Base-by-base conservation (phyloP, 1,139 yeast genomes). In the Saccharomyces hybrid region DNA sequence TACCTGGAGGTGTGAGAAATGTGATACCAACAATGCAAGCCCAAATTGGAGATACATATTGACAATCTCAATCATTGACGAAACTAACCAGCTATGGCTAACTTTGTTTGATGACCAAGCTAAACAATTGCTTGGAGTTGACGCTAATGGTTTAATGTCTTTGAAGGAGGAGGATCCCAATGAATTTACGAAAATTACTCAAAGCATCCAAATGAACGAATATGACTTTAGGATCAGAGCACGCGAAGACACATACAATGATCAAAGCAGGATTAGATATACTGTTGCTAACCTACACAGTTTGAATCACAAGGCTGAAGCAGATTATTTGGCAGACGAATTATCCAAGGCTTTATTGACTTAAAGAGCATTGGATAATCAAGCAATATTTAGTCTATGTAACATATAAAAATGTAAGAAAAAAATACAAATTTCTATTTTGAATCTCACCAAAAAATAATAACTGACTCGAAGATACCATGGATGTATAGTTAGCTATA, bases 1-100 rank as follows among this genome's bases (percentile, higher is more conserved):
- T 19, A 75, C 83, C 26, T 93, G 96, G 96, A 82, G 96, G 70
- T 95, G 99, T 75, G 98, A 90, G 69, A 86, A 86, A 70, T 91
- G 98, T 78, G 86, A 88, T 64, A 75, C 79, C 55, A 79, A 80
- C 55, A 84, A 81, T 65, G 76, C 79, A 3, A 78, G 77, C 55
- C 97, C 99, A 32, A 76, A 78, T 51, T 84, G 87, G 73, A 81
- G 98, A 68, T 95, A 87, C 64, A 83, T 91, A 55, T 71, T 91
- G 62, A 83, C 85, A 26, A 73, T 84, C 52, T 81, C 89, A 3
- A 79, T 90, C 11, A 78, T 83, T 67, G 99, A 95, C 70, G 77
- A 78, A 57, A 78, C 95, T 2, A 95, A 91, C 27, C 93, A 86
- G 69, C 73, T 90, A 58, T 90, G 97, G 96, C 74, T 88, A 34